A percentile compares a stretch with the other conserved stretches of the same genome.
These are phyloP conservation scores for Sporopachydermia lactativora DNA, from an alignment of 805 yeast species.

Conservation along the genomic window DNA sequence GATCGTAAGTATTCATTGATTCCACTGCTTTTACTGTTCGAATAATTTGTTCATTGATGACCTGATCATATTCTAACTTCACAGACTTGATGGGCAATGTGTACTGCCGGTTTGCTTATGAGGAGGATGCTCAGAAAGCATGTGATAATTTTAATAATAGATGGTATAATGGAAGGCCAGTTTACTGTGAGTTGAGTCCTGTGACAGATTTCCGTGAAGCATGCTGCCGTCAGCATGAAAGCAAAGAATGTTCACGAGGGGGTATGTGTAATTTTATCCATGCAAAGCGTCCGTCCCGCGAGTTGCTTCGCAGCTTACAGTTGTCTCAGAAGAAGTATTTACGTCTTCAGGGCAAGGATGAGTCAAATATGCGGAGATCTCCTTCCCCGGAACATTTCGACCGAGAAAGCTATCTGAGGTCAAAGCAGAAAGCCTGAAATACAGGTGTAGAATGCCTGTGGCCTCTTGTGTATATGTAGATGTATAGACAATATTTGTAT, in stretches of 20 bases:
- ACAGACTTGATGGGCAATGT: slow-evolving; percentile 71
- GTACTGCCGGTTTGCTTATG: slow-evolving; percentile 44
- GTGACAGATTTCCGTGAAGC: slow-evolving; percentile 58
- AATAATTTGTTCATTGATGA: not conserved
- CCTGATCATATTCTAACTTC: not conserved
- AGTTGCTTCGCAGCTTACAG: slow-evolving; percentile 28
- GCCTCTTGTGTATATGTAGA: too few relatives aligned
- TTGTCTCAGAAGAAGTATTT: slow-evolving; percentile 21
- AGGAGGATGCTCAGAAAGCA: slow-evolving; percentile 46
- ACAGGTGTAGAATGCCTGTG: too few relatives aligned
- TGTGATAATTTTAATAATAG: slow-evolving; percentile 50
- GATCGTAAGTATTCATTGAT: slow-evolving; percentile 24
- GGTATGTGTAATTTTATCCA: slow-evolving; percentile 84
- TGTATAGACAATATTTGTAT: too few relatives aligned
- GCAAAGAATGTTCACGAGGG: slow-evolving; percentile 57
- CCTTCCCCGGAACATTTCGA: slow-evolving; percentile 12
- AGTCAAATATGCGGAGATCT: slow-evolving; percentile 10
- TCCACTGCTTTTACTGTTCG: slow-evolving; percentile 2
- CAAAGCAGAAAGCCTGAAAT: slow-evolving; percentile 1
- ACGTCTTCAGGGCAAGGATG: slow-evolving; percentile 9
- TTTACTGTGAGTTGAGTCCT: slow-evolving; percentile 68
- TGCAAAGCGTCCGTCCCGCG: slow-evolving; percentile 38
- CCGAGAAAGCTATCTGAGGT: not conserved
- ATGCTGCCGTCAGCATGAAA: slow-evolving; percentile 59
- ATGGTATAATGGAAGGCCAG: slow-evolving; percentile 74